Evolutionary conservation across 495 filamentous ascomycete species (phyloP).

Genomic region (Hyphodiscus hymeniophilus): DNA sequence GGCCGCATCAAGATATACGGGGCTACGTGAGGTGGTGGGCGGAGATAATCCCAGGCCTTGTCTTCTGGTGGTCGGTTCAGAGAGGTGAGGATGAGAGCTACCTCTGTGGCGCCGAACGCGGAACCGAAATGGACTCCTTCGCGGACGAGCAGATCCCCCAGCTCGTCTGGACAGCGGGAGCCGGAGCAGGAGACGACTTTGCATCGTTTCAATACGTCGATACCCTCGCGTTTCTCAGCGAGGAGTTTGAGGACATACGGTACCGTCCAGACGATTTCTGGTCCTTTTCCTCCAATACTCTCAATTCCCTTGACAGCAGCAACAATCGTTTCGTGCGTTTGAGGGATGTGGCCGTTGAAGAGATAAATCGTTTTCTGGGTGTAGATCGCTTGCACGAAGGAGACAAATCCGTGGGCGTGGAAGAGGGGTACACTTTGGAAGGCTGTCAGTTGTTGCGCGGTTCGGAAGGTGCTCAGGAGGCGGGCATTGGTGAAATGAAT

Average conservation of each 20-base stretch:
- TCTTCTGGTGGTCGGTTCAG: constrained; percentile 36
- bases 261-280: constrained; percentile 36
- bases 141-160: constrained; percentile 42
- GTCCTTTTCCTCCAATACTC: constrained; percentile 18
- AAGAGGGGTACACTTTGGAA: constrained; percentile 33
- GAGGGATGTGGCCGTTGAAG: constrained; percentile 35
- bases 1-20: constrained; percentile 35
- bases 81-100: constrained; percentile 49
- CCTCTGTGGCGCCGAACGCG: constrained; percentile 42
- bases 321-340: constrained; percentile 32
- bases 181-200: constrained; percentile 40
- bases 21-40: constrained; percentile 18
- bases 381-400: constrained; percentile 37
- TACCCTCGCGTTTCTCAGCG: constrained; percentile 36
- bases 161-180: constrained; percentile 36
- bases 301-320: constrained; percentile 25
- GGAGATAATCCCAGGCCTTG: constrained; percentile 36
- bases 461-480: constrained; percentile 30
- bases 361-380: constrained; percentile 29
- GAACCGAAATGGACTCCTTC: constrained; percentile 45
- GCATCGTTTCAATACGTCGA: constrained; percentile 35
- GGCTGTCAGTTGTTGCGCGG: constrained; percentile 27
- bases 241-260: constrained; percentile 42
- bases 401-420: constrained; percentile 37
- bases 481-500: constrained; percentile 12